phyloP scores from a whole-genome alignment of 2,329 filamentous ascomycete genomes.

The Alternaria hordeiaustralica region DNA sequence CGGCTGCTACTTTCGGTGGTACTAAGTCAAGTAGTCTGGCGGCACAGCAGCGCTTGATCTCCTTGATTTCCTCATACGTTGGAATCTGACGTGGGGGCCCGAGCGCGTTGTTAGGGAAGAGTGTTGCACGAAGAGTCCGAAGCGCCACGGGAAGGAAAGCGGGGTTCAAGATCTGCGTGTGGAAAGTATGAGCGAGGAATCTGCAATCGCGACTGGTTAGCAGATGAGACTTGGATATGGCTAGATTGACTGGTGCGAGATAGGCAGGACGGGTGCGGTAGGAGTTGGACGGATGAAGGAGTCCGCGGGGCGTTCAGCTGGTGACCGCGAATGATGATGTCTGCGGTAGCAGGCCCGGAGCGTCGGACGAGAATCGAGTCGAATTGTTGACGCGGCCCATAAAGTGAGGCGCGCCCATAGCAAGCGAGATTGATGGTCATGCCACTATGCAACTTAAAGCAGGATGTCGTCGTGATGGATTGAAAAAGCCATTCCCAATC shows the following conservation, averaged over 20 bases:
- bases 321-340: slow-evolving; percentile 15
- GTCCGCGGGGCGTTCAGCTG: slow-evolving; percentile 35
- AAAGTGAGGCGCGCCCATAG: slow-evolving; percentile 29
- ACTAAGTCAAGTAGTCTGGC: slow-evolving; percentile 59
- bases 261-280: slow-evolving; percentile 26
- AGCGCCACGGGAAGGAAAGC: slow-evolving; percentile 58
- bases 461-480: slow-evolving; percentile 3
- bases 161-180: slow-evolving; percentile 51
- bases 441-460: slow-evolving; percentile 4
- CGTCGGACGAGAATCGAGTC: slow-evolving; percentile 8
- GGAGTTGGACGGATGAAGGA: slow-evolving; percentile 10
- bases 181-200: slow-evolving; percentile 55
- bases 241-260: slow-evolving; percentile 31
- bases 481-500: slow-evolving; percentile 1
- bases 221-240: slow-evolving; percentile 23
- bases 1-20: slow-evolving; percentile 51
- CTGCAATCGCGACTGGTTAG: slow-evolving; percentile 46
- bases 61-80: slow-evolving; percentile 64
- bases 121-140: slow-evolving; percentile 72
- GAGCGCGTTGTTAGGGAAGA: slow-evolving; percentile 86
- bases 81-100: slow-evolving; percentile 68
- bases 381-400: slow-evolving; percentile 12
- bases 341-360: slow-evolving; percentile 2
- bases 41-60: slow-evolving; percentile 72
- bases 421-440: slow-evolving; percentile 16